Percentiles rank a stretch among this genome's conserved stretches.
Conservation (phyloP, 352 stramenopile genomes). For the Globisporangium polare region DNA sequence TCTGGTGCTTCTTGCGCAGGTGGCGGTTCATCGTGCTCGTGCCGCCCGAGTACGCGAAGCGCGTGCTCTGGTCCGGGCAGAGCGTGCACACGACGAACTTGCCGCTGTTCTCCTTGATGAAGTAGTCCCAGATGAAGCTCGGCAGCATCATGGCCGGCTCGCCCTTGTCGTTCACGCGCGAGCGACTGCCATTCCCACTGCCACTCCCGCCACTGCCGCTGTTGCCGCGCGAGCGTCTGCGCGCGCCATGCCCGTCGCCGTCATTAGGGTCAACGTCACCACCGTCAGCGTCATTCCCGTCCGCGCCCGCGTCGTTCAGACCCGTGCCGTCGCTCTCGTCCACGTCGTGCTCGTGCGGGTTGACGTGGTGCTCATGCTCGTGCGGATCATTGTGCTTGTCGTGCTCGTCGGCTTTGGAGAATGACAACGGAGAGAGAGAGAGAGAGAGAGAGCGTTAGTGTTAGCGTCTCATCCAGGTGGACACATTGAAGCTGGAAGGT, state of each 20-base stretch:
- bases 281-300: constrained; percentile 3
- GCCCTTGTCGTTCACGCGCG: constrained; percentile 42
- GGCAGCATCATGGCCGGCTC: constrained; percentile 64
- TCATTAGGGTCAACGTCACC: background rate
- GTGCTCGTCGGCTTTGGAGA: background rate
- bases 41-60: constrained; percentile 79
- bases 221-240: background rate
- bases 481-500: background rate
- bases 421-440: background rate
- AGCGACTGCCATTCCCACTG: constrained; percentile 4
- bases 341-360: background rate
- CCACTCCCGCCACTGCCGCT: background rate
- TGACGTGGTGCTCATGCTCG: background rate
- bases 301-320: background rate
- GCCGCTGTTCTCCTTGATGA: constrained; percentile 66
- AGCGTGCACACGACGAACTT: constrained; percentile 81
- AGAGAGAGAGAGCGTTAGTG: background rate
- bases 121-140: constrained; percentile 86
- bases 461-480: background rate
- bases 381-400: background rate
- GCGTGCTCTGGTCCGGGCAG: constrained; percentile 57
- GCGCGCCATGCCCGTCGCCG: background rate
- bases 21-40: constrained; percentile 85
- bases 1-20: constrained; percentile 77
- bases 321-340: constrained; percentile 4